Conservation (phyloP, 306 rosid species). For the Leucaena leucocephala region DNA sequence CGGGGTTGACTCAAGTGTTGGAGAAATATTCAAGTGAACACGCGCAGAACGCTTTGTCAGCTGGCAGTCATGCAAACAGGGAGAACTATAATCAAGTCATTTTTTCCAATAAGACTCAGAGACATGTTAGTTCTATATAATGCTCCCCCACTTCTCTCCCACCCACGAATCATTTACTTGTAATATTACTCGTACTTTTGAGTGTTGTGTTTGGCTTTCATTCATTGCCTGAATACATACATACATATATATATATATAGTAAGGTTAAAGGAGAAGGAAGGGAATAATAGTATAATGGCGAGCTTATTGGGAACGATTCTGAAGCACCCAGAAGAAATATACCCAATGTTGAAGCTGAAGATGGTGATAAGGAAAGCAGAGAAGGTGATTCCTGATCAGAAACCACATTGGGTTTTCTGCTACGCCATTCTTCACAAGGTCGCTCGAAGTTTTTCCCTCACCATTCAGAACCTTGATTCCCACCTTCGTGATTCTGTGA, state of each 20-base stretch:
- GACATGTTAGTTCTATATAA: not conserved
- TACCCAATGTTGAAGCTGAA: slow-evolving; percentile 12
- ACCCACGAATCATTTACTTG: not conserved
- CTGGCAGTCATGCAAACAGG: not conserved
- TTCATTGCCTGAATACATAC: no score
- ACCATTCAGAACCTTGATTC: slow-evolving; percentile 15
- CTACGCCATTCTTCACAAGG: slow-evolving; percentile 26
- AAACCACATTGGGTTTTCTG: slow-evolving; percentile 27
- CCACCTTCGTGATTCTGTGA: slow-evolving; percentile 15
- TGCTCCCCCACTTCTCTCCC: not conserved
- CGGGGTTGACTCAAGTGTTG: not conserved
- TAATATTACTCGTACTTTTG: no score
- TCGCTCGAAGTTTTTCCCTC: slow-evolving; percentile 16
- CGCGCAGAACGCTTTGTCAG: not conserved
- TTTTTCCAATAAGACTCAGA: not conserved
- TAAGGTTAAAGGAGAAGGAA: no score
- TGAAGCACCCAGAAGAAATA: slow-evolving; percentile 11
- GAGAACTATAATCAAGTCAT: not conserved
- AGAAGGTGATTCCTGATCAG: slow-evolving; percentile 1
- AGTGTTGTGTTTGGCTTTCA: no score
- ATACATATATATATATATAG: no score
- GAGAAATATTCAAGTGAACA: not conserved
- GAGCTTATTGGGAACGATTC: slow-evolving; percentile 6
- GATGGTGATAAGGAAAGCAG: slow-evolving; percentile 10
- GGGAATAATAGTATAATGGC: not conserved